phyloP scores from a whole-genome alignment of 345 rosid species.

The Pistacia integerrima region DNA sequence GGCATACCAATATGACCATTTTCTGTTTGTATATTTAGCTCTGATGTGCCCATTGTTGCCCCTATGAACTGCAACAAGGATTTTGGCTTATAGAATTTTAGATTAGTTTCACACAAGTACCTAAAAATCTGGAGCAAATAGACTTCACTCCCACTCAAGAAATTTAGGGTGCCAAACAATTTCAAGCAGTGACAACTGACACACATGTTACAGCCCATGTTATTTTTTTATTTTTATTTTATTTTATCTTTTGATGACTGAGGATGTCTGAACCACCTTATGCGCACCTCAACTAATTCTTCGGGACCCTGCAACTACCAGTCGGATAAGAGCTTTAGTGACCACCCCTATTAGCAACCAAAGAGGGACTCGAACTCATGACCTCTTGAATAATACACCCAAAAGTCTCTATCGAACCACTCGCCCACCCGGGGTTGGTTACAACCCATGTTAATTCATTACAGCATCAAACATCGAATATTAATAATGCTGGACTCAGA shows the following conservation, averaged over 20 bases:
- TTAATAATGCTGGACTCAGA: background rate
- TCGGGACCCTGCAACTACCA: no score
- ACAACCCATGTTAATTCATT: background rate
- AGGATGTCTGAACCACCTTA: no score
- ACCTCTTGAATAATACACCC: no score
- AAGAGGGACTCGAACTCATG: no score
- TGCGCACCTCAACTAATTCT: no score
- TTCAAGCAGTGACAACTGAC: background rate
- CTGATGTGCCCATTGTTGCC: slow-evolving; percentile 90
- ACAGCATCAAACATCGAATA: background rate
- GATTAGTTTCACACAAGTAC: background rate
- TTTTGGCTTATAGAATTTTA: slow-evolving; percentile 1
- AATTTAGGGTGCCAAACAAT: background rate
- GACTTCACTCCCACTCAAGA: background rate
- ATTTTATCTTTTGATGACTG: no score
- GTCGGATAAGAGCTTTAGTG: no score
- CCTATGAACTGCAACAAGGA: slow-evolving; percentile 72
- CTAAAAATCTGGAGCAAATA: background rate
- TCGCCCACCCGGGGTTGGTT: no score
- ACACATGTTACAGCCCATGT: background rate
- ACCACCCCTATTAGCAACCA: no score
- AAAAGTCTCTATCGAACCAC: no score
- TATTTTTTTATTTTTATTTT: no score
- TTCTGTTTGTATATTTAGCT: slow-evolving; percentile 73
- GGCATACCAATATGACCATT: slow-evolving; percentile 87